Evolutionary conservation across 441 rosid species (phyloP), one percentile per base, ranked within the genome.

Genomic region (Kokia cookei): DNA sequence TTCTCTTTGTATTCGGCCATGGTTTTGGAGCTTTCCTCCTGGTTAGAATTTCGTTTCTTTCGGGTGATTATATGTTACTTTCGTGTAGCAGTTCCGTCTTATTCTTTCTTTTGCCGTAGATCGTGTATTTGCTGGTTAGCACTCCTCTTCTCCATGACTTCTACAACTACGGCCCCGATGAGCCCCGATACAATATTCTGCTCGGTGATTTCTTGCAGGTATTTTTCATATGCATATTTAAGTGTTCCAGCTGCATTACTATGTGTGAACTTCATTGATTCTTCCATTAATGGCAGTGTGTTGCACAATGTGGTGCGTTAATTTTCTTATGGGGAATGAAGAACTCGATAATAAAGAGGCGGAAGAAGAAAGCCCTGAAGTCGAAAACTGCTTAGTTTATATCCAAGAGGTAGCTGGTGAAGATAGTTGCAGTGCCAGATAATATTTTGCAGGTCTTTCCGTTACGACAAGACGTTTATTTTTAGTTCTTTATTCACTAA

Each of bases 271-370:
- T 53, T 47, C 69, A 50, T 51, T 47, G 47, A 43, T 65, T 55
- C 11, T 26, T 13, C 43, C 12, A 13, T 65, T 47, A 42, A 54
- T 63, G 32, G 66, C 82, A 85, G 89, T 69, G 69, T 73, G 62
- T 85, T 72, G 86, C 86, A 13, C 78, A 83, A n/a, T 76, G 76
- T 2, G 86, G 88, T 43, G 86, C 88, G 2, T 66, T 85, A 76
- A 79, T 85, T 61, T 85, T 83, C 85, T 85, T 85, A 71, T 65
- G 79, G n/a, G 88, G 85, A 73, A 85, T 85, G 88, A 85, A 78
- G 82, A 81, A 83, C 76, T 72, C 83, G 2, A 63, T 85, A 40
- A 85, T 84, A 4, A 78, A 74, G 79, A 81, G 84, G 82, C 82
- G 71, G 37, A 81, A 76, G 84, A 85, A 85, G 82, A 85, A 73